These are phyloP conservation scores for Arabis hirsuta DNA, from an alignment of 345 rosid genomes.

Conservation along the genomic window DNA sequence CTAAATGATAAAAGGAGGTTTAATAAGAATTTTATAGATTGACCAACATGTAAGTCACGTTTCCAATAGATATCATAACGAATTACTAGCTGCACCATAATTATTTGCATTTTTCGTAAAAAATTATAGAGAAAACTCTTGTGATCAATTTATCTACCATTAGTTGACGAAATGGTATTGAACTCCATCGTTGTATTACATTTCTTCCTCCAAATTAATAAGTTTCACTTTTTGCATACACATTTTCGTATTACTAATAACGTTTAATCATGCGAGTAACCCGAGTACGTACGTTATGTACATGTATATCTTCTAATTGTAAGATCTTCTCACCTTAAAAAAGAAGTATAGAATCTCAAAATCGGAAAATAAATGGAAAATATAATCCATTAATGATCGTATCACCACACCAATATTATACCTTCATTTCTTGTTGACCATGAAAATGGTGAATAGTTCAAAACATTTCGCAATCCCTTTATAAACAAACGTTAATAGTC, in stretches of 20 bases:
- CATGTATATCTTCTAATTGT: neutral
- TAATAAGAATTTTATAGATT: neutral
- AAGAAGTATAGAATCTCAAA: neutral
- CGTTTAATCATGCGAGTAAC: neutral
- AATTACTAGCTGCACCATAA: neutral
- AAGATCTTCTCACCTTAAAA: neutral
- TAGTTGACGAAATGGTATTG: neutral
- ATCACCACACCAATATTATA: neutral
- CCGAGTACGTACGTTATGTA: neutral
- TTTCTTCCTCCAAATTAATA: neutral
- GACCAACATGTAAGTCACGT: neutral
- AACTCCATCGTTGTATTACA: neutral
- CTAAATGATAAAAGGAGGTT: neutral
- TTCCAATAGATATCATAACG: neutral
- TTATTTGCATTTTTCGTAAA: too few relatives aligned
- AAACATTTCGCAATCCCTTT: neutral
- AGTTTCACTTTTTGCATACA: neutral
- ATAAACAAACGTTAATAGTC: neutral
- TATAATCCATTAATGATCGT: neutral
- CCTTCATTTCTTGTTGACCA: neutral
- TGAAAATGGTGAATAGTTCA: neutral
- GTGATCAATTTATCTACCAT: neutral
- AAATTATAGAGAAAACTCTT: too few relatives aligned
- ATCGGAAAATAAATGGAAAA: neutral
- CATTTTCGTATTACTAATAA: neutral